These are phyloP conservation scores for Boletus hoseneyae DNA, from an alignment of 1,284 basidiomycete genomes.

Conservation along the genomic window DNA sequence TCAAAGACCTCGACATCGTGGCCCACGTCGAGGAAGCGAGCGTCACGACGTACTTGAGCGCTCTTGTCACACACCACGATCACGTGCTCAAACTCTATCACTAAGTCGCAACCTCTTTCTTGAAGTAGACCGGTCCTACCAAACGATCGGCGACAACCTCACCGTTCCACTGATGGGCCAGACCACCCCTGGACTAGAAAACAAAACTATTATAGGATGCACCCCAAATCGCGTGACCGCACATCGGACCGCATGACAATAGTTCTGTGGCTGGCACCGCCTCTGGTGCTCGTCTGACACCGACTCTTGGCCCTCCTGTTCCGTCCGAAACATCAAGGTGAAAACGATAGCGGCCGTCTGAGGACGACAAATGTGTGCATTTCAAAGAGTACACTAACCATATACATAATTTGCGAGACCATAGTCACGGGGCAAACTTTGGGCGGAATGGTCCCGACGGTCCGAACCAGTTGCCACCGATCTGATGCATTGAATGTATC, in stretches of 20 bases:
- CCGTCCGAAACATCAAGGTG: constrained; percentile 15
- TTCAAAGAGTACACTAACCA: not conserved
- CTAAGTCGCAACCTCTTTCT: no score
- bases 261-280: not conserved
- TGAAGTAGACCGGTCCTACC: no score
- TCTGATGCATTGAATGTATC: not conserved
- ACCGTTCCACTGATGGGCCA: no score
- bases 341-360: not conserved
- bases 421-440: constrained; percentile 27
- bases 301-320: constrained; percentile 6
- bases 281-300: not conserved
- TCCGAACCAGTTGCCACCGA: constrained; percentile 46
- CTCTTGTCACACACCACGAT: constrained; percentile 12
- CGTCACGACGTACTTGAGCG: not conserved
- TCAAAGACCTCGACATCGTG: constrained; percentile 63
- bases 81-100: constrained; percentile 17
- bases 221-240: no score
- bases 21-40: constrained; percentile 18
- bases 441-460: constrained; percentile 44
- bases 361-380: constrained; percentile 12
- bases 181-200: no score
- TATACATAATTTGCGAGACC: not conserved
- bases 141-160: no score
- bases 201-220: no score
- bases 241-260: constrained; percentile 5